Conservation (phyloP, 1,284 basidiomycete species). For the Hemileia vastatrix region DNA sequence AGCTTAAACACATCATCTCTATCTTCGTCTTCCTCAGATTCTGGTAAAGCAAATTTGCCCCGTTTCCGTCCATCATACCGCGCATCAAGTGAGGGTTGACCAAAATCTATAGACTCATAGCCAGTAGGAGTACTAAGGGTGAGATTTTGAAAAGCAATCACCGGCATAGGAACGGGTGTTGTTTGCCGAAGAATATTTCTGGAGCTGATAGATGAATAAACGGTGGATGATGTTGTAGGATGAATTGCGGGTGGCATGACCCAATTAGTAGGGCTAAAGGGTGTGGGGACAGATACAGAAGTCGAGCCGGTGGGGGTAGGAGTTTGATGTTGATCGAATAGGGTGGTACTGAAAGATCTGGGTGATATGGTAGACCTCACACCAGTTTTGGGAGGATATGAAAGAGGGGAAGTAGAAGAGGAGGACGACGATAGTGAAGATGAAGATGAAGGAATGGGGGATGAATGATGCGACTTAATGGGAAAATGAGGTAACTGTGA, state of each 20-base stretch:
- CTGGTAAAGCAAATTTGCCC: conserved; percentile 13
- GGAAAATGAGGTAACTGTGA: too few species aligned
- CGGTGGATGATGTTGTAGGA: not conserved
- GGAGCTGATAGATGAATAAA: not conserved
- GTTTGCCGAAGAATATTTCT: too few species aligned
- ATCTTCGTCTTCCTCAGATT: not conserved
- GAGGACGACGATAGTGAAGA: not conserved
- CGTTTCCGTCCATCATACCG: conserved; percentile 5
- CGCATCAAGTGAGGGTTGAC: conserved; percentile 1
- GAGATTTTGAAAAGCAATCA: too few species aligned
- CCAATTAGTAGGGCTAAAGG: too few species aligned
- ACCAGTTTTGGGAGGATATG: too few species aligned
- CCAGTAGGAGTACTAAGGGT: too few species aligned
- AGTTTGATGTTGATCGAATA: conserved; percentile 16
- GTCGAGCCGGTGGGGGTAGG: conserved; percentile 11
- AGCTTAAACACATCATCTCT: not conserved
- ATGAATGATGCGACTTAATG: too few species aligned
- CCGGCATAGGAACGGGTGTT: too few species aligned
- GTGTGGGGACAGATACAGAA: not conserved
- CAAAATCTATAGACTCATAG: conserved; percentile 14
- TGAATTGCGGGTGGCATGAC: too few species aligned
- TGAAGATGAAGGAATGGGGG: not conserved
- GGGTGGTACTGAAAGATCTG: conserved; percentile 12
- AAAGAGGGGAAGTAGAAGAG: too few species aligned
- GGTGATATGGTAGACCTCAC: conserved; percentile 11